Evolutionary conservation across 192 early-diverging fungal genomes (phyloP).

Genomic region (Linnemannia elongata): DNA sequence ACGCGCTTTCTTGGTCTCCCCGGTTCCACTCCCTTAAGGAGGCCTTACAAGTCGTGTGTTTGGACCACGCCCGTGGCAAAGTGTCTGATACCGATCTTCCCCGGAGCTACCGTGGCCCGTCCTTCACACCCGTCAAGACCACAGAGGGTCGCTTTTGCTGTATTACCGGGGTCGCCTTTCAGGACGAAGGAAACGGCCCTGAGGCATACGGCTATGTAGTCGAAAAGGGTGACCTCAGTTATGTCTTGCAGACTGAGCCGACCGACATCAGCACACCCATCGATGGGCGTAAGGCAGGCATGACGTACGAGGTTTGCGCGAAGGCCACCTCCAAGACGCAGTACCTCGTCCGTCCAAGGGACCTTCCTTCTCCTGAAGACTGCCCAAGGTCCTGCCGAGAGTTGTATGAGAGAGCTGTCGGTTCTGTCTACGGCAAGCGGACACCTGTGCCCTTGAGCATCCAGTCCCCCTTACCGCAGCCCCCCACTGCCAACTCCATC

Average conservation of each 20-base stretch:
- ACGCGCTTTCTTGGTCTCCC: not conserved
- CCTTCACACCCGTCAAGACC: not conserved
- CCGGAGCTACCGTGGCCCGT: not conserved
- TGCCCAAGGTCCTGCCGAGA: not conserved
- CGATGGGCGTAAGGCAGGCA: not conserved
- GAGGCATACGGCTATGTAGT: not conserved
- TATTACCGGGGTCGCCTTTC: not conserved
- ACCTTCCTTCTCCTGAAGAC: not conserved
- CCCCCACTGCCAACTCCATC: not conserved
- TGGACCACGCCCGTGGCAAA: not conserved
- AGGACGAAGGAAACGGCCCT: not conserved
- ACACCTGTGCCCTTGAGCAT: not conserved
- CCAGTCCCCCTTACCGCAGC: not conserved
- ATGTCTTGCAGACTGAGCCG: not conserved
- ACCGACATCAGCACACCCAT: not conserved
- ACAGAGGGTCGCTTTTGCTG: not conserved
- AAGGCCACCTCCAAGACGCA: not conserved
- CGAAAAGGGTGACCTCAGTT: not conserved
- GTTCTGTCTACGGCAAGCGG: not conserved
- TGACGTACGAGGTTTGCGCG: not conserved
- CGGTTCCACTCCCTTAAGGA: not conserved
- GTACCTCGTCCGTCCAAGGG: not conserved
- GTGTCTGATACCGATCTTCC: not conserved
- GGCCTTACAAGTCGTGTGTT: not conserved
- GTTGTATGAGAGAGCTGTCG: not conserved